Evolutionary conservation across 176 grass and related monocot genomes (phyloP).

Genomic region (Areca catechu): DNA sequence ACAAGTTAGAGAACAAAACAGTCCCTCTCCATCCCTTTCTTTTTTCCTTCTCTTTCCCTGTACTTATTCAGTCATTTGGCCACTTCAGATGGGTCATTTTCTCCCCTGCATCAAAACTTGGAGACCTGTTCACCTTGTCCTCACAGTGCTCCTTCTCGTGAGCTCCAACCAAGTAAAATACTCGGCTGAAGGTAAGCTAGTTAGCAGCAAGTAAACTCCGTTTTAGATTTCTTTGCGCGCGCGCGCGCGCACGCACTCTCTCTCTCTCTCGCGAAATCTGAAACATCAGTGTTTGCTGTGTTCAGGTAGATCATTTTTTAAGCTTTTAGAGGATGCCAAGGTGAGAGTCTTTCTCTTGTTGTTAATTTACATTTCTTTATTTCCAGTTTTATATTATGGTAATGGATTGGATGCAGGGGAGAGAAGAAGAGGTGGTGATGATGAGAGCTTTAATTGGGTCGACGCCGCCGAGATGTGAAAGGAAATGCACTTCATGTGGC

Average conservation of each 20-base stretch:
- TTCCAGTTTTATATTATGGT: neutral
- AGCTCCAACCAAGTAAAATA: slow-evolving; percentile 12
- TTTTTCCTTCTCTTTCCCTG: neutral
- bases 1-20: neutral
- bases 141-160: slow-evolving; percentile 13
- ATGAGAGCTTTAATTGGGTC: slow-evolving; percentile 63
- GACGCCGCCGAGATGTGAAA: slow-evolving; percentile 68
- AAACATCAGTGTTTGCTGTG: no score
- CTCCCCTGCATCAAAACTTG: slow-evolving; percentile 21
- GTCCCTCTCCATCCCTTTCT: neutral
- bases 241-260: no score
- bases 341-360: neutral
- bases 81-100: slow-evolving; percentile 28
- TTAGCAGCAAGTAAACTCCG: no score
- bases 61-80: no score
- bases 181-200: slow-evolving; percentile 29
- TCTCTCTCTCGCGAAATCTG: no score
- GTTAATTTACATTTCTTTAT: neutral
- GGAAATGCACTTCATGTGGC: slow-evolving; percentile 60
- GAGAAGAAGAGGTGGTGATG: slow-evolving; percentile 18
- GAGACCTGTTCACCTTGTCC: slow-evolving; percentile 13
- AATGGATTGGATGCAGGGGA: neutral
- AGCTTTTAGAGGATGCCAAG: neutral
- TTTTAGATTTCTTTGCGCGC: no score
- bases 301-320: slow-evolving; percentile 2